These are phyloP conservation scores for Gaeumannomyces sp. DNA, from an alignment of 2,329 filamentous ascomycete species.

Conservation along the genomic window DNA sequence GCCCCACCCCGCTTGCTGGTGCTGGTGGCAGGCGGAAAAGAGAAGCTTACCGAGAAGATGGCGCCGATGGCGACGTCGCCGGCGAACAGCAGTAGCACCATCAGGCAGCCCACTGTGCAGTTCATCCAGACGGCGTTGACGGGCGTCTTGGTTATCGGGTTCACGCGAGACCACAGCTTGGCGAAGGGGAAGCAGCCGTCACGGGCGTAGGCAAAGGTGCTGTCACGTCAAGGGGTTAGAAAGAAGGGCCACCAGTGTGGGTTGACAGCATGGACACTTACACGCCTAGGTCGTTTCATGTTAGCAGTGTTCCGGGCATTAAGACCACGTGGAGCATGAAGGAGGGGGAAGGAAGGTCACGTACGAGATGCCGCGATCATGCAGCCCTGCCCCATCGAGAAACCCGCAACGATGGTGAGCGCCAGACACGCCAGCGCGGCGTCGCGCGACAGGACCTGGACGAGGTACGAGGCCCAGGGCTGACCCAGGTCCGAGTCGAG, in stretches of 20 bases:
- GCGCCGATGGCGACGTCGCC: conserved; percentile 58
- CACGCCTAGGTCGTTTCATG: conserved; percentile 45
- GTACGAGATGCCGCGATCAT: conserved; percentile 62
- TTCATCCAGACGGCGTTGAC: conserved; percentile 51
- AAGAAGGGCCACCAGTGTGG: conserved; percentile 35
- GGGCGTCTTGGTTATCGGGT: conserved; percentile 41
- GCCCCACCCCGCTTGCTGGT: too few relatives aligned
- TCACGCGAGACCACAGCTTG: conserved; percentile 47
- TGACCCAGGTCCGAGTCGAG: conserved; percentile 39
- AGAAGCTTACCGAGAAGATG: conserved; percentile 45
- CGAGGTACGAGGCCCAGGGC: conserved; percentile 51
- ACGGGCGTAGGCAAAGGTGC: conserved; percentile 54
- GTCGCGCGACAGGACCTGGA: conserved; percentile 55
- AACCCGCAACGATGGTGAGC: conserved; percentile 59
- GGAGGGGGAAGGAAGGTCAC: conserved; percentile 51
- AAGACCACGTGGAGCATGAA: conserved; percentile 45
- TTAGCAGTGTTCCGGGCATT: conserved; percentile 29
- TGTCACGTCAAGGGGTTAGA: conserved; percentile 18
- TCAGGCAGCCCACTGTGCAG: conserved; percentile 45
- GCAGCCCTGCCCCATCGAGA: conserved; percentile 60
- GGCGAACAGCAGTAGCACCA: conserved; percentile 48
- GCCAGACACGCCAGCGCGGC: conserved; percentile 69
- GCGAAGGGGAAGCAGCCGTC: conserved; percentile 53
- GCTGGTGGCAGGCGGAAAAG: neutral
- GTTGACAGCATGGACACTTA: conserved; percentile 55